Conservation (phyloP, 2,329 filamentous ascomycete species). For the Diaporthe ampelina region DNA sequence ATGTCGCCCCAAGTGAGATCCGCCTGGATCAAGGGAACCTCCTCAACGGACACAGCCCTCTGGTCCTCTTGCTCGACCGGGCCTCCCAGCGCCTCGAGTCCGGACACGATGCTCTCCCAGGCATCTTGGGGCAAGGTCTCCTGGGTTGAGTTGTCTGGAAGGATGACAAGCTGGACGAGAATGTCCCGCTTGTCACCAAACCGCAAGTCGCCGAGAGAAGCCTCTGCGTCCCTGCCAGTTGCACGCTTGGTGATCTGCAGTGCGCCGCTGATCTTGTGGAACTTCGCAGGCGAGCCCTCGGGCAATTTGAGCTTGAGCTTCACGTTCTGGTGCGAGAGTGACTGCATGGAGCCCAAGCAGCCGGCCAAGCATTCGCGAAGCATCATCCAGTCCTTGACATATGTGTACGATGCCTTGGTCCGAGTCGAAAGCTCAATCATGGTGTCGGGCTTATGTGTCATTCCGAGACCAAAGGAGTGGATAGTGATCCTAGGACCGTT, state of each 20-base stretch:
- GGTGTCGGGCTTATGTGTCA: slow-evolving; percentile 98
- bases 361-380: slow-evolving; percentile 95
- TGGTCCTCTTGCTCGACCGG: slow-evolving; percentile 89
- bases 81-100: slow-evolving; percentile 91
- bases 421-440: slow-evolving; percentile 97
- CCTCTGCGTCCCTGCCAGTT: slow-evolving; percentile 94
- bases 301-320: slow-evolving; percentile 94
- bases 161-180: slow-evolving; percentile 92
- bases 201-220: slow-evolving; percentile 88
- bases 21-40: slow-evolving; percentile 94
- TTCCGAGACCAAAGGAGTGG: slow-evolving; percentile 94
- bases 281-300: slow-evolving; percentile 96
- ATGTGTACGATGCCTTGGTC: slow-evolving; percentile 97
- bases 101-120: slow-evolving; percentile 98
- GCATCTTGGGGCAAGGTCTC: slow-evolving; percentile 92
- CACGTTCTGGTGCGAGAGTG: slow-evolving; percentile 97
- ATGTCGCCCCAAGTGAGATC: slow-evolving; percentile 96
- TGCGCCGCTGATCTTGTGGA: slow-evolving; percentile 97
- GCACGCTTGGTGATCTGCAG: slow-evolving; percentile 97
- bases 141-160: slow-evolving; percentile 84
- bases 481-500: slow-evolving; percentile 81
- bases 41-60: slow-evolving; percentile 87
- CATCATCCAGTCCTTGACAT: slow-evolving; percentile 99
- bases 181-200: slow-evolving; percentile 97
- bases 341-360: slow-evolving; percentile 91